Conservation (phyloP, 495 filamentous ascomycete species). For the Cercophora samala region DNA sequence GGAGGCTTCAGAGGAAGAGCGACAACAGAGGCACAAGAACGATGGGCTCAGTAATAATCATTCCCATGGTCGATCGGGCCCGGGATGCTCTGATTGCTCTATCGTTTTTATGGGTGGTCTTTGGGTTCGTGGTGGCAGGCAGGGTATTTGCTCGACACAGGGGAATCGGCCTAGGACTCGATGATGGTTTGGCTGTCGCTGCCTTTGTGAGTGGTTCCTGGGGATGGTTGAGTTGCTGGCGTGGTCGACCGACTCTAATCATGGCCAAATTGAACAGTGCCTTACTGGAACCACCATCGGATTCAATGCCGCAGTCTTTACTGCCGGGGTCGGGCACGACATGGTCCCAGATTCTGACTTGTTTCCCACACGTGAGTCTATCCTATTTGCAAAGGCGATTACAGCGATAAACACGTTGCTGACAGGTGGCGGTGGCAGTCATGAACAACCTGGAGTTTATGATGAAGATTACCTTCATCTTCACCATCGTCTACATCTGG, state of each 20-base stretch:
- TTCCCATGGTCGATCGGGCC: slow-evolving; percentile 1
- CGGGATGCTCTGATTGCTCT: slow-evolving; percentile 4
- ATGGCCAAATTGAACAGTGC: background rate
- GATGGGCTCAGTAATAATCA: background rate
- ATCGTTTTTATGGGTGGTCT: background rate
- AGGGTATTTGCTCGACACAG: background rate
- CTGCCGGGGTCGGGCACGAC: background rate
- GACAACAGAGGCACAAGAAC: background rate
- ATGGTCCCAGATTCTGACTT: background rate
- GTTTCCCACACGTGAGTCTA: background rate
- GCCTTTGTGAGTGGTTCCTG: slow-evolving; percentile 7
- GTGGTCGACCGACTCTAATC: background rate
- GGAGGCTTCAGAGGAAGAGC: background rate
- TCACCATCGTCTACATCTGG: slow-evolving; percentile 7
- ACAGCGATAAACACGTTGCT: too few species aligned
- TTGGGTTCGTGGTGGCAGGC: background rate
- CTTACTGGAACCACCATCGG: slow-evolving; percentile 5
- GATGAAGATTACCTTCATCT: slow-evolving; percentile 7
- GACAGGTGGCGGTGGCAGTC: background rate
- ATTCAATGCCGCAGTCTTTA: slow-evolving; percentile 10
- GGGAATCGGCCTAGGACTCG: background rate
- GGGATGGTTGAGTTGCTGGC: too few species aligned
- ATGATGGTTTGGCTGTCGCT: slow-evolving; percentile 2
- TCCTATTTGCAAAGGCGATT: too few species aligned
- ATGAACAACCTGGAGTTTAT: slow-evolving; percentile 8